A percentile compares a stretch with the other conserved stretches of the same genome.
Conservation (phyloP, 148 eudicot species). For the Fagopyrum homotropicum region DNA sequence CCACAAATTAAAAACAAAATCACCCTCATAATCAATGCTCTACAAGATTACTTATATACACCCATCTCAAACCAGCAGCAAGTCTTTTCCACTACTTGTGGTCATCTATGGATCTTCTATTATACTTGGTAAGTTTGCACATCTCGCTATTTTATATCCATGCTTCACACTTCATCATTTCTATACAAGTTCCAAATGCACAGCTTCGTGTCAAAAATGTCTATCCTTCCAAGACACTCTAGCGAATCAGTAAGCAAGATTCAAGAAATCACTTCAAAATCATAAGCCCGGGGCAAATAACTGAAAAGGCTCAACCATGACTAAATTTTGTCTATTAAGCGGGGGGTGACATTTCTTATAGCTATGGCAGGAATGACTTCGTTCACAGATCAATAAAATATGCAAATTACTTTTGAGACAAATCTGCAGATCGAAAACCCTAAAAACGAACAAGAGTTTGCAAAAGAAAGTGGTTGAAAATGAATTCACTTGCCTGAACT, state of each 20-base stretch:
- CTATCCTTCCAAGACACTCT: not conserved
- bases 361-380: not conserved
- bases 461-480: not conserved
- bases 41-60: not conserved
- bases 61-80: not conserved
- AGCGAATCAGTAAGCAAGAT: not conserved
- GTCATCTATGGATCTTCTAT: not conserved
- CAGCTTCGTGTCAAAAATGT: not conserved
- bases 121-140: not conserved
- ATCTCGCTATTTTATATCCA: too few species aligned
- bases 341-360: not conserved
- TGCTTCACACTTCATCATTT: not conserved
- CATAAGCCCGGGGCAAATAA: too few species aligned
- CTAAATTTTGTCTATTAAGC: too few species aligned
- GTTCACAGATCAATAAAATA: not conserved
- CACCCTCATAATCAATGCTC: not conserved
- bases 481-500: not conserved
- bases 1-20: too few species aligned
- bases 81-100: too few species aligned
- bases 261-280: not conserved
- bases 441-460: not conserved
- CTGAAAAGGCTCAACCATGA: too few species aligned
- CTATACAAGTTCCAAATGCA: not conserved
- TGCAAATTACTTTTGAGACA: not conserved
- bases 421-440: not conserved